phyloP scores from a whole-genome alignment of 2,329 filamentous ascomycete species.

The Fusarium sarcochroum region DNA sequence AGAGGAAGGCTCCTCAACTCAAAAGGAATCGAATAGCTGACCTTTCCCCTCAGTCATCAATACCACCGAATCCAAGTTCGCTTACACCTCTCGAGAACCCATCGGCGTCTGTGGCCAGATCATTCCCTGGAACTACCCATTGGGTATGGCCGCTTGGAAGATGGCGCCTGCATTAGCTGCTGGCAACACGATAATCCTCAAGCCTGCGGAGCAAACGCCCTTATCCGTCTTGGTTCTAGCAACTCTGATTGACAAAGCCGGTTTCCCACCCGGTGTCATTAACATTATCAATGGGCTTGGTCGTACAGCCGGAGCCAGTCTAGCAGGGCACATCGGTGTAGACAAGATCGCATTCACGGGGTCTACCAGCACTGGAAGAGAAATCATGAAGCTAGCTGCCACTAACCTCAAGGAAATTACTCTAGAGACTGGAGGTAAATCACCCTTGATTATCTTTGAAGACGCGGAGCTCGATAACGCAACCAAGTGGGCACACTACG shows the following conservation, averaged over 20 bases:
- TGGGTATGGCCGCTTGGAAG: background rate
- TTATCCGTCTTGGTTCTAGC: background rate
- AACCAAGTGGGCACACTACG: background rate
- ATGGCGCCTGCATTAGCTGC: background rate
- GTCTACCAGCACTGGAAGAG: background rate
- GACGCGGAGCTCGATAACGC: slow-evolving; percentile 1
- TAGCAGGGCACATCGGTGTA: background rate
- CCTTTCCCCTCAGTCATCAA: too few species aligned
- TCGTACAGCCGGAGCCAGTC: background rate
- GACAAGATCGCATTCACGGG: background rate
- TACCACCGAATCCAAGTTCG: background rate
- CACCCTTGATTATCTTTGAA: background rate
- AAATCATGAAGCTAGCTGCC: background rate
- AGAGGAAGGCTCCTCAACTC: background rate
- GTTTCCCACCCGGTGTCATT: background rate
- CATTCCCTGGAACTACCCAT: background rate
- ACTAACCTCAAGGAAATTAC: background rate
- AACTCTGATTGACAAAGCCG: background rate
- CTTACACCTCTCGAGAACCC: background rate
- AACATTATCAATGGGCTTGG: background rate
- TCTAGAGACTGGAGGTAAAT: background rate
- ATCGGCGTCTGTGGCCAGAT: background rate
- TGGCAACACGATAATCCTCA: background rate
- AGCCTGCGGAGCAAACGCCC: background rate
- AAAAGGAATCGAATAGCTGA: too few species aligned